Base-by-base conservation (phyloP, 2,329 filamentous ascomycete species). In the Rasamsonia emersonii region DNA sequence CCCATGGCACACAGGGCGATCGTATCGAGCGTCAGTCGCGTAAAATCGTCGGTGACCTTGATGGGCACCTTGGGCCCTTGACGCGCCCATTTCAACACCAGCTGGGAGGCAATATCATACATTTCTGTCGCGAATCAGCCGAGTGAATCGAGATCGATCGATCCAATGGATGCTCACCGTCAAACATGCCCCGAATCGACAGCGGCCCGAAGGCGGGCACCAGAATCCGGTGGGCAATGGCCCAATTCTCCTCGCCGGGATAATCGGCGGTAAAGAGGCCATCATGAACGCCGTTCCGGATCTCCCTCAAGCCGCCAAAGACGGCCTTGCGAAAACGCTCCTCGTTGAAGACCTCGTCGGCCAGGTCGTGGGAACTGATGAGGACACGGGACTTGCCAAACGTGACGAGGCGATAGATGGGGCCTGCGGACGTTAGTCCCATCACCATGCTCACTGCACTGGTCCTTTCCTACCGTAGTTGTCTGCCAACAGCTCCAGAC, bases 1-100 rank as follows among this genome's bases (percentile, higher is more conserved):
- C 73, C 72, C 75, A 83, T 80, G n/a, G 74, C 65, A 51, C 79
- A 81, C 17, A 86, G 66, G 1, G 77, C 78, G 6, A 86, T 68
- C 0, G 79, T 81, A 49, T 86, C 82, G 2, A 86, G 67, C 0
- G 81, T 76, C 18, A 86, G 60, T n/a, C 80, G 70, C 2, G 80
- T 83, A 40, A 83, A 82, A 52, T 84, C 78, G 11, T 80, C 75
- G 0, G 73, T 68, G 0, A 73, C 71, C 26, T 67, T 60, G 36
- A 86, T 79, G 7, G 69, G 61, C 26, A 67, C 52, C 2, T 64
- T 53, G 1, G 73, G 59, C 0, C 81, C 81, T 42, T 60, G 50
- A 13, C 64, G 54, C 9, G 57, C 60, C 59, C 59, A 63, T 44
- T 62, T 63, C 41, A 58, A 49, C 11, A 57, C 47, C 20, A 63